A percentile compares a stretch with the other conserved stretches of the same genome.
These are phyloP conservation scores for Salix arbutifolia DNA, from an alignment of 345 rosid genomes.

Conservation along the genomic window DNA sequence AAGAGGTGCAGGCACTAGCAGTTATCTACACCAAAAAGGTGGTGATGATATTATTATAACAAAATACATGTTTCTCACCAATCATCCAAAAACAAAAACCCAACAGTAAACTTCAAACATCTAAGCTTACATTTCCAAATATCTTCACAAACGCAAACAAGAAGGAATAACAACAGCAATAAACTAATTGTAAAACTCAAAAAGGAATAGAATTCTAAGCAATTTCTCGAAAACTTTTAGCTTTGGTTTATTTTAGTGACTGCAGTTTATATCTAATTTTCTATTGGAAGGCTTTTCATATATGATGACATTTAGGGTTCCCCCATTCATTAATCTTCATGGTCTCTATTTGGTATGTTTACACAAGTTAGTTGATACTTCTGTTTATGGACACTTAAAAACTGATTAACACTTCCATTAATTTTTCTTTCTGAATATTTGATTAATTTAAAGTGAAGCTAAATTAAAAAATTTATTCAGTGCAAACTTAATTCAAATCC, in stretches of 20 bases:
- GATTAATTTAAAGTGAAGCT: neutral
- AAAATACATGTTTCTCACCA: neutral
- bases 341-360: neutral
- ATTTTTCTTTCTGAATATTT: neutral
- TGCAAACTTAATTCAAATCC: neutral
- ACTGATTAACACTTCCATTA: neutral
- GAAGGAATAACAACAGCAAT: neutral
- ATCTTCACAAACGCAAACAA: neutral
- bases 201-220: neutral
- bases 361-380: neutral
- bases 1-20: neutral
- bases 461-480: neutral
- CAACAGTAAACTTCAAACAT: neutral
- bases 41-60: neutral
- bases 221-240: neutral
- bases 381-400: neutral
- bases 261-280: neutral
- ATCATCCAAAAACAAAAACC: neutral
- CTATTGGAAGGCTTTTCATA: neutral
- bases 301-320: neutral
- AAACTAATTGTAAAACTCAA: neutral
- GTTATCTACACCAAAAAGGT: neutral
- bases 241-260: neutral
- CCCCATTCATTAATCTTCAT: neutral
- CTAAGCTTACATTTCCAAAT: neutral